Evolutionary conservation across 1,284 basidiomycete genomes (phyloP), one percentile per base, ranked within the genome.

Genomic region (Rhodotorula glutinis): DNA sequence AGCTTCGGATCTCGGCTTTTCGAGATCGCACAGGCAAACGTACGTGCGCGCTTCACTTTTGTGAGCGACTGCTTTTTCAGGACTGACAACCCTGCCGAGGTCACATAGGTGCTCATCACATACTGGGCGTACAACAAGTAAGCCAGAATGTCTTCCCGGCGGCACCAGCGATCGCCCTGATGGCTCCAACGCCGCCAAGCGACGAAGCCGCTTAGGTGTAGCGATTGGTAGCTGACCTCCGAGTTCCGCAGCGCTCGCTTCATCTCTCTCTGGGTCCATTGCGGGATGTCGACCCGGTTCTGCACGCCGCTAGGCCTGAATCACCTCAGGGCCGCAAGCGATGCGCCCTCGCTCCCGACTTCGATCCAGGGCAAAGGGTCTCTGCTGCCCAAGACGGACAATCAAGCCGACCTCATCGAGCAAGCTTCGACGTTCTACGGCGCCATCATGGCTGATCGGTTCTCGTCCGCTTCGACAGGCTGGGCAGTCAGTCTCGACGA

Each of bases 201-300:
- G 33, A 38, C 33, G 33, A 38, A 38, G 33, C 33, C 11, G 33
- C 33, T 11, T 38, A 38, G 33, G 11, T 38, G 33, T 5, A 38
- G 33, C 5, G 33, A 5, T 38, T n/a, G n/a, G 33, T 38, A 11
- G n/a, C 51, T 57, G 14, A 16, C 8, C 43, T 17, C 7, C 21
- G 33, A 38, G 7, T 11, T 38, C 33, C 47, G 19, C 38, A 8
- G 21, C 7, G 16, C 16, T 91, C 89, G 16, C 60, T 46, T 51
- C 88, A 89, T 91, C 17, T 90, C 92, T 78, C 87, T 92, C 9
- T 92, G 90, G 90, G 88, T 91, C 53, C 89, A 89, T 78, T 88
- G 88, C 40, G 89, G 86, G 10, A 89, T 91, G 74, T 88, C 90
- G 74, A 89, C 87, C n/a, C 83, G 90, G 19, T 87, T 90, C n/a